These are phyloP conservation scores for Hymenoscyphus scutula DNA, from an alignment of 2,329 filamentous ascomycete species.

Conservation along the genomic window DNA sequence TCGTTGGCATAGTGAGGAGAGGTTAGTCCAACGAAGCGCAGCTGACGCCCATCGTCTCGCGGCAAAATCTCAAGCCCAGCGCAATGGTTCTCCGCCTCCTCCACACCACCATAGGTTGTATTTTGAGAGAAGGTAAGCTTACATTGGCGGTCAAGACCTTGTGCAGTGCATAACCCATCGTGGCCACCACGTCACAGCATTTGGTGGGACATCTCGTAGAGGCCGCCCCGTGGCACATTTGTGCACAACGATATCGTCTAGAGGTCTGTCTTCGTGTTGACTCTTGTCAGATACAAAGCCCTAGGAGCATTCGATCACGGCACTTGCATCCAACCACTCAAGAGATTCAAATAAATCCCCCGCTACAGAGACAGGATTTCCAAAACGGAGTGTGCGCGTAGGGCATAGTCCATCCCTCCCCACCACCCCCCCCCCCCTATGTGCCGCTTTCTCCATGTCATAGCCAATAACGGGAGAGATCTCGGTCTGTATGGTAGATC, in stretches of 20 bases:
- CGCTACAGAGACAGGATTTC: not conserved
- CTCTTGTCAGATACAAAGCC: not conserved
- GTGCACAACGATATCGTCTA: not conserved
- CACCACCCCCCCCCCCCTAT: no score
- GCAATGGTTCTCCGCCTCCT: not conserved
- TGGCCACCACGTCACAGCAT: not conserved
- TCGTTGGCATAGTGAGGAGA: not conserved
- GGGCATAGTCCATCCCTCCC: no score
- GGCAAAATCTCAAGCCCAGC: not conserved
- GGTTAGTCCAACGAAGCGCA: not conserved
- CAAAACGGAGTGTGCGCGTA: not conserved
- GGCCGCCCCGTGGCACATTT: not conserved
- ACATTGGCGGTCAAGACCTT: slow-evolving; percentile 1
- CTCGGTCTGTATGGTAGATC: not conserved
- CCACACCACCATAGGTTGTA: not conserved
- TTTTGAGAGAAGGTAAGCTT: not conserved
- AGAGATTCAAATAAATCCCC: not conserved
- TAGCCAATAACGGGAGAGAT: not conserved
- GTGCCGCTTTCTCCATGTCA: not conserved
- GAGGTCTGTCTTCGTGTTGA: not conserved
- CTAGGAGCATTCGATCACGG: not conserved
- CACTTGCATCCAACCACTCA: not conserved
- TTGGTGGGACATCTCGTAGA: not conserved
- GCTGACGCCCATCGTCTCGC: not conserved
- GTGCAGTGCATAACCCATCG: not conserved